These are phyloP conservation scores for Pouteria campechiana DNA, from an alignment of 179 eudicot genomes.

Conservation along the genomic window DNA sequence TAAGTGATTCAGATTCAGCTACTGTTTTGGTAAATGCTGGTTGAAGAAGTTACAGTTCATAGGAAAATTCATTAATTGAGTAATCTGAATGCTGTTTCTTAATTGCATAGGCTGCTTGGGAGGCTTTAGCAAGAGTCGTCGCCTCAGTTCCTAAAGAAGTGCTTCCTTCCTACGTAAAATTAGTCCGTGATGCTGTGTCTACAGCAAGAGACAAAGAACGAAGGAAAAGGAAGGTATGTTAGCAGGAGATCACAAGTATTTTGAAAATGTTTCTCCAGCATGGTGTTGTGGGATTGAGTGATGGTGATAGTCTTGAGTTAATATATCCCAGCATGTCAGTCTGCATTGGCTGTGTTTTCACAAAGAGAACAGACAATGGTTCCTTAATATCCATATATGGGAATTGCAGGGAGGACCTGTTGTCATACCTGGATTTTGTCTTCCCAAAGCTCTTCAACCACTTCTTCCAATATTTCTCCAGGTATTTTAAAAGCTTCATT, in stretches of 20 bases:
- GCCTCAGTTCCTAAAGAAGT: slow-evolving; percentile 83
- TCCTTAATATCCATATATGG: not conserved
- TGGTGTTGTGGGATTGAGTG: not conserved
- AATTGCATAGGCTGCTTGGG: slow-evolving; percentile 74
- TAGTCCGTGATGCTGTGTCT: slow-evolving; percentile 95
- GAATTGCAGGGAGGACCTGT: slow-evolving; percentile 68
- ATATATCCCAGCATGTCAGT: not conserved
- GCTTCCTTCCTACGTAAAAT: slow-evolving; percentile 82
- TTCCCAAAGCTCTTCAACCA: slow-evolving; percentile 94
- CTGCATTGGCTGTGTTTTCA: not conserved
- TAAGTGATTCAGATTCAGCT: slow-evolving; percentile 79
- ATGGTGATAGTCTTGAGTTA: too few species aligned
- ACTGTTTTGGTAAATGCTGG: slow-evolving; percentile 55
- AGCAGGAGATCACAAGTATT: not conserved
- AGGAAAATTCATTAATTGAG: slow-evolving; percentile 1
- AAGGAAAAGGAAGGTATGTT: slow-evolving; percentile 66
- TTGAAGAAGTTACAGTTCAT: not conserved
- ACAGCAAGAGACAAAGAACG: slow-evolving; percentile 94
- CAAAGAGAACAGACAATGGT: not conserved
- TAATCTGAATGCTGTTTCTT: slow-evolving; percentile 2
- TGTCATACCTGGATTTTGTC: slow-evolving; percentile 89
- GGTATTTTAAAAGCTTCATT: too few species aligned
- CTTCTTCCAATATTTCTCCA: slow-evolving; percentile 91
- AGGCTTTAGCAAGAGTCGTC: slow-evolving; percentile 79
- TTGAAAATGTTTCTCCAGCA: too few species aligned